Evolutionary conservation across 1,284 basidiomycete species (phyloP).

Genomic region (Ganoderma sinense): DNA sequence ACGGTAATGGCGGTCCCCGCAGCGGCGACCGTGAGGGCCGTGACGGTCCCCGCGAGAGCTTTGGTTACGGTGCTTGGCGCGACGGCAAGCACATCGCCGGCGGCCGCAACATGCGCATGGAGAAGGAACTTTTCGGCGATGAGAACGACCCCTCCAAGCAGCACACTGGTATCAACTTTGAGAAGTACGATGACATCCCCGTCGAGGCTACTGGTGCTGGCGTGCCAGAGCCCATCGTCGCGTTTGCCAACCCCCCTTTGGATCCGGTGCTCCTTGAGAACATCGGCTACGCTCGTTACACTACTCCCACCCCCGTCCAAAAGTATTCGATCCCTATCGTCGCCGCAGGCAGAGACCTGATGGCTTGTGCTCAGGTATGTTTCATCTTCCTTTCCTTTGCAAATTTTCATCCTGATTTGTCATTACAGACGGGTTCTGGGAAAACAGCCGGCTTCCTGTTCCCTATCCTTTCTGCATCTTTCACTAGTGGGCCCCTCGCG

Average conservation of each 20-base stretch:
- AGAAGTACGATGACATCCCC: conserved; percentile 99
- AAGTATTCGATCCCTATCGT: conserved; percentile 99
- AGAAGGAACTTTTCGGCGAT: conserved; percentile 97
- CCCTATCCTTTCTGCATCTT: conserved; percentile 97
- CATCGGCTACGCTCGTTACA: conserved; percentile 93
- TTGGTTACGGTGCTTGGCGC: conserved; percentile 87
- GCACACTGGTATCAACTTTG: conserved; percentile 99
- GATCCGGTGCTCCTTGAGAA: conserved; percentile 96
- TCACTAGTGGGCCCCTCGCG: conserved; percentile 81
- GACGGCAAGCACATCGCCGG: conserved; percentile 90
- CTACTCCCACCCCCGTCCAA: conserved; percentile 97
- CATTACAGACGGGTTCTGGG: conserved; percentile 91
- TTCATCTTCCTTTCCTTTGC: conserved; percentile 18
- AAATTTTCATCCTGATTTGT: conserved; percentile 31
- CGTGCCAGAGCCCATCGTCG: conserved; percentile 91
- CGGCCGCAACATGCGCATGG: conserved; percentile 83
- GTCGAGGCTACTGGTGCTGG: conserved; percentile 97
- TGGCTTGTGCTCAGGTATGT: conserved; percentile 96
- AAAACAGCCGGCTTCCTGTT: conserved; percentile 99
- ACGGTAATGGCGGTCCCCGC: conserved; percentile 35
- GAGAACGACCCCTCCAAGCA: conserved; percentile 84
- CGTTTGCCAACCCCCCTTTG: conserved; percentile 91
- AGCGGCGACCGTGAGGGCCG: conserved; percentile 48
- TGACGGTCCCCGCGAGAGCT: conserved; percentile 53
- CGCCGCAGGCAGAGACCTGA: conserved; percentile 89